These are phyloP conservation scores for Cicer chorassanicum DNA, from an alignment of 306 rosid species.

Conservation along the genomic window DNA sequence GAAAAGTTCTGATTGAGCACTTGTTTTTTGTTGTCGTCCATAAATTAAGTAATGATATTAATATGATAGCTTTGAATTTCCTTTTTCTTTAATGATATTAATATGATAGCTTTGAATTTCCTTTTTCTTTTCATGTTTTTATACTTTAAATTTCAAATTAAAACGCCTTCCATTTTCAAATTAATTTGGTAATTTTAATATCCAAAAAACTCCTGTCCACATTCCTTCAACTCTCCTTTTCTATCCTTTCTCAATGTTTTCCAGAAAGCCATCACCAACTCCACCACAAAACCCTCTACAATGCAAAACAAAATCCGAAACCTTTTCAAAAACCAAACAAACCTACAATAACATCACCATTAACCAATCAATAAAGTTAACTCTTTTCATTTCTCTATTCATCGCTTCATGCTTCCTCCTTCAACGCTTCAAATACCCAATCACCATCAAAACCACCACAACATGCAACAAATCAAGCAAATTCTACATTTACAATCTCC, in stretches of 20 bases:
- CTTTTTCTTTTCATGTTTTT: no score
- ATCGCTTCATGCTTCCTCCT: constrained; percentile 56
- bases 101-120: no score
- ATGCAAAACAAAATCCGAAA: constrained; percentile 41
- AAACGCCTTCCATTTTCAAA: no score
- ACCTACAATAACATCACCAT: not conserved
- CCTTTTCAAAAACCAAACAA: constrained; percentile 51
- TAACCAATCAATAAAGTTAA: constrained; percentile 15
- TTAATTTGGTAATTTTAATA: no score
- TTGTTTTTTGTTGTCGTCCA: no score
- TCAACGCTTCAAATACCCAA: constrained; percentile 44
- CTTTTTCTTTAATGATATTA: no score
- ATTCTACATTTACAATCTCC: constrained; percentile 68
- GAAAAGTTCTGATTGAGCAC: no score
- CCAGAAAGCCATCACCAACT: constrained; percentile 57
- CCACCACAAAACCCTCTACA: constrained; percentile 38
- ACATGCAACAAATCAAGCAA: constrained; percentile 50
- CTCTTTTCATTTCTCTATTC: constrained; percentile 49
- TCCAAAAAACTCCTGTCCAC: not conserved
- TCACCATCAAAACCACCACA: not conserved
- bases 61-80: no score
- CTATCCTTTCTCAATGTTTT: constrained; percentile 48
- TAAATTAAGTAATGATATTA: no score
- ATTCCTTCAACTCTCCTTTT: not conserved
- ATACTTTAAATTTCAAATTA: no score